Conservation (phyloP, 768 basidiomycete species). For the Ramaria sp. region DNA sequence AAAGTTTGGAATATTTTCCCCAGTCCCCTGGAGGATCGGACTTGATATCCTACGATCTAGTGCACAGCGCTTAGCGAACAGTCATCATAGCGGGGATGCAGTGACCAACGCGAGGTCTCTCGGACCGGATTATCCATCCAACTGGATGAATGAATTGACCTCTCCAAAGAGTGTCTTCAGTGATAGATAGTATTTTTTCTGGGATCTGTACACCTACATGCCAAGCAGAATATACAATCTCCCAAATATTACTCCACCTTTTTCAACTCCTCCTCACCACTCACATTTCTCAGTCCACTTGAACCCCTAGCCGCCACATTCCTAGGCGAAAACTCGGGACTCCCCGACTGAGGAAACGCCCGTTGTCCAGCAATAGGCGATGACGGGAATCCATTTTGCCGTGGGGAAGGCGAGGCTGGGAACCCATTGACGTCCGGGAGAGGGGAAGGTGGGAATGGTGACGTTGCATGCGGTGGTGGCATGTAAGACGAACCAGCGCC, state of each 20-base stretch:
- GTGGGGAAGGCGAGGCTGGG: conserved; percentile 21
- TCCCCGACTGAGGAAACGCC: conserved; percentile 13
- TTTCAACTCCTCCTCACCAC: conserved; percentile 13
- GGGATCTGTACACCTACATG: background rate
- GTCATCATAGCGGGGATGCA: too few relatives aligned
- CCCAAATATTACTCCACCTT: conserved; percentile 18
- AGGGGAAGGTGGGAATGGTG: conserved; percentile 27
- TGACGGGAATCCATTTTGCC: background rate
- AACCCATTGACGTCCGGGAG: conserved; percentile 19
- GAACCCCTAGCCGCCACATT: background rate
- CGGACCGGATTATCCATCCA: too few relatives aligned
- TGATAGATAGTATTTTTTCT: too few relatives aligned
- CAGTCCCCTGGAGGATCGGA: too few relatives aligned
- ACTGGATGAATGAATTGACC: too few relatives aligned
- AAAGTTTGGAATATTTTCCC: too few relatives aligned
- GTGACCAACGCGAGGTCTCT: too few relatives aligned
- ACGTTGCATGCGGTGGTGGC: conserved; percentile 13
- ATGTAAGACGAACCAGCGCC: conserved; percentile 22
- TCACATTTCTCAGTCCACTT: conserved; percentile 11
- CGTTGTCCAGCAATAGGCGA: conserved; percentile 22
- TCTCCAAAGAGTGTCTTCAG: too few relatives aligned
- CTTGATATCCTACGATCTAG: too few relatives aligned
- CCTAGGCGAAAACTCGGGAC: conserved; percentile 12
- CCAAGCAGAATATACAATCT: background rate
- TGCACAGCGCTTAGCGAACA: too few relatives aligned